Percentiles rank a stretch among this genome's conserved stretches.
Evolutionary conservation across 257 asterid species (phyloP).

Genomic region (Jacaranda copaia): DNA sequence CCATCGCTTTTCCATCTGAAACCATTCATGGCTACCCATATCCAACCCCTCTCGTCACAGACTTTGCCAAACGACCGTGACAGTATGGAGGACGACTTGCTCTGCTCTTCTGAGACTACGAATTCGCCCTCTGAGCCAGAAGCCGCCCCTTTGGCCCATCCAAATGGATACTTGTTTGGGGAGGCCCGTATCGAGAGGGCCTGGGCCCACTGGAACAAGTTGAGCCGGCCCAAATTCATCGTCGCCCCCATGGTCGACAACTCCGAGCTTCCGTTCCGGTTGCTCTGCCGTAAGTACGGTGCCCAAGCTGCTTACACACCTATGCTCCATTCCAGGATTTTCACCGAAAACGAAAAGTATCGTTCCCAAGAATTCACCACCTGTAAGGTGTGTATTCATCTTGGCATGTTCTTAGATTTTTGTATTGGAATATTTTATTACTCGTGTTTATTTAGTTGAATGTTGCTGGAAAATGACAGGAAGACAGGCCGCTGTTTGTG

Average conservation of each 20-base stretch:
- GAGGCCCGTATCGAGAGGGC: constrained; percentile 85
- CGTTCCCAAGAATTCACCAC: constrained; percentile 87
- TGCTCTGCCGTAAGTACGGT: constrained; percentile 94
- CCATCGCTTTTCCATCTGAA: constrained; percentile 14
- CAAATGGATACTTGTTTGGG: constrained; percentile 69
- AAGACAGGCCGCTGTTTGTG: constrained; percentile 93
- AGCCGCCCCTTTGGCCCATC: constrained; percentile 39
- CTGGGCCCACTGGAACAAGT: constrained; percentile 87
- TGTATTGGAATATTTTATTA: constrained; percentile 9
- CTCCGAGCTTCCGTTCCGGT: constrained; percentile 95
- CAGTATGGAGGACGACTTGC: constrained; percentile 50
- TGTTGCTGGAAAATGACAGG: constrained; percentile 54
- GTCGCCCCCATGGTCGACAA: constrained; percentile 99
- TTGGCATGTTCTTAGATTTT: not conserved
- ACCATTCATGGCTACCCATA: constrained; percentile 63
- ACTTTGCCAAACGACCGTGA: constrained; percentile 32
- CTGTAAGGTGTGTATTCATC: constrained; percentile 63
- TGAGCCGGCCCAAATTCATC: constrained; percentile 75
- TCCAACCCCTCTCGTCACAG: constrained; percentile 41
- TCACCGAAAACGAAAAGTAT: constrained; percentile 75
- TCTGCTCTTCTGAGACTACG: constrained; percentile 47
- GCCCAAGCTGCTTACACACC: constrained; percentile 98
- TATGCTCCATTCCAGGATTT: constrained; percentile 93
- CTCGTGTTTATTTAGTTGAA: constrained; percentile 6
- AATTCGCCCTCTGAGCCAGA: constrained; percentile 35